Conservation (phyloP, 2,329 filamentous ascomycete species). For the Fusarium duplospermum region DNA sequence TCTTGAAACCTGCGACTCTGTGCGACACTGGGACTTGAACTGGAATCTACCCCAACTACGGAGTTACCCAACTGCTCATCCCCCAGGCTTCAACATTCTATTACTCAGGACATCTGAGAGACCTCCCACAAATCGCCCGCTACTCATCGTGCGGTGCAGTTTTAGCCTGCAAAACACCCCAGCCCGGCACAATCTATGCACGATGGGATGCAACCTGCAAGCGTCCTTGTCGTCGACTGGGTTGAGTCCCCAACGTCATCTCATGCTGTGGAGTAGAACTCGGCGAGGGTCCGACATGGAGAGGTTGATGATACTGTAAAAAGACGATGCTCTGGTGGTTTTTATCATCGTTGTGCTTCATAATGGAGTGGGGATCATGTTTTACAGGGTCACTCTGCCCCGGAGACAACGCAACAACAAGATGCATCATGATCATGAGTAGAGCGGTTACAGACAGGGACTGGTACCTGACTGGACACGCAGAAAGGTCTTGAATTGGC, state of each 20-base stretch:
- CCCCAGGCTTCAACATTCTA: not conserved
- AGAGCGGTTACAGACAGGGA: not conserved
- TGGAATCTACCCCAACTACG: not conserved
- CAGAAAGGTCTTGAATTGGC: not conserved
- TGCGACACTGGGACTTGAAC: not conserved
- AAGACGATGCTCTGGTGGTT: not conserved
- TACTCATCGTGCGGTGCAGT: slow-evolving; percentile 12
- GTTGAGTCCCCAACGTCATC: slow-evolving; percentile 25
- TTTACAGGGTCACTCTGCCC: not conserved
- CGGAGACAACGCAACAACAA: not conserved
- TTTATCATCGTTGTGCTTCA: not conserved
- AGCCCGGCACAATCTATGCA: slow-evolving; percentile 15
- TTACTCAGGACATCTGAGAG: not conserved
- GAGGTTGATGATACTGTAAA: not conserved
- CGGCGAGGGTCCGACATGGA: slow-evolving; percentile 24
- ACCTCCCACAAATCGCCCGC: not conserved
- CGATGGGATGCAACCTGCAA: slow-evolving; percentile 25
- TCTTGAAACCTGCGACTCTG: not conserved
- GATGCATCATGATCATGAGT: not conserved
- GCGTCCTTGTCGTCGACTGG: slow-evolving; percentile 11
- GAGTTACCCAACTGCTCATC: not conserved
- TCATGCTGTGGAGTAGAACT: slow-evolving; percentile 21
- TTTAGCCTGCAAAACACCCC: slow-evolving; percentile 2
- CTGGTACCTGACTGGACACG: slow-evolving; percentile 4
- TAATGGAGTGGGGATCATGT: not conserved